phyloP scores from a whole-genome alignment of 257 asterid genomes.

The Craterostigma plantagineum region DNA sequence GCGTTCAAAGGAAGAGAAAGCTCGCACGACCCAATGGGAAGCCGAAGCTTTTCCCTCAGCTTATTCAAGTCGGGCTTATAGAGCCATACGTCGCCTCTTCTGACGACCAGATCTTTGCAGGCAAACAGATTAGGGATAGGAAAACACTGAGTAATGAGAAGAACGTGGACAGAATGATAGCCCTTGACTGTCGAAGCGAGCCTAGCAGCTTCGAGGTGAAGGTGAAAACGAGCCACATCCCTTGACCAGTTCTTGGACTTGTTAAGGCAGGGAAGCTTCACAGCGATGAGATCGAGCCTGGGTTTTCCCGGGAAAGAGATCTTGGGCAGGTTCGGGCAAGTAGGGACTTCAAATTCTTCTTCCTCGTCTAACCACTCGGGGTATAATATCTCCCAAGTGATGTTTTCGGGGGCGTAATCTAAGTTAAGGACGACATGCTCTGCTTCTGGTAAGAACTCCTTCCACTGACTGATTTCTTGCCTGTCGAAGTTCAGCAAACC shows the following conservation, averaged over 20 bases:
- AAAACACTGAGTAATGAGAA: conserved; percentile 62
- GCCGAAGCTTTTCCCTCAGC: conserved; percentile 58
- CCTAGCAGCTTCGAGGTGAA: conserved; percentile 75
- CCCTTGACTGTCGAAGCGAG: conserved; percentile 64
- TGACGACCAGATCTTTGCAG: conserved; percentile 59
- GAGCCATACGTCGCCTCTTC: conserved; percentile 64
- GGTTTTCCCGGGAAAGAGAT: conserved; percentile 44
- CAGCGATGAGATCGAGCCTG: conserved; percentile 58
- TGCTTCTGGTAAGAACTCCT: conserved; percentile 44
- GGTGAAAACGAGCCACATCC: conserved; percentile 72
- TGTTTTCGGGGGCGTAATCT: conserved; percentile 30
- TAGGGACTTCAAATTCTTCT: conserved; percentile 72
- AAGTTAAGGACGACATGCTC: conserved; percentile 46
- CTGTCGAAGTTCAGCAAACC: conserved; percentile 67
- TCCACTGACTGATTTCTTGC: conserved; percentile 46
- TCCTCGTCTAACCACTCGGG: conserved; percentile 99
- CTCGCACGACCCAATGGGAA: conserved; percentile 91
- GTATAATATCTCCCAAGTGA: conserved; percentile 76
- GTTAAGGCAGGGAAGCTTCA: conserved; percentile 75
- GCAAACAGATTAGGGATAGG: conserved; percentile 77
- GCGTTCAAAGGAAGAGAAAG: conserved; percentile 66
- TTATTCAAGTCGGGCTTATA: conserved; percentile 46
- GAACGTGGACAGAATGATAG: conserved; percentile 43
- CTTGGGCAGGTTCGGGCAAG: conserved; percentile 60
- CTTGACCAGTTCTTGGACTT: conserved; percentile 52